phyloP scores from a whole-genome alignment of 108 stramenopile species.

The Fragilaria crotonensis region DNA sequence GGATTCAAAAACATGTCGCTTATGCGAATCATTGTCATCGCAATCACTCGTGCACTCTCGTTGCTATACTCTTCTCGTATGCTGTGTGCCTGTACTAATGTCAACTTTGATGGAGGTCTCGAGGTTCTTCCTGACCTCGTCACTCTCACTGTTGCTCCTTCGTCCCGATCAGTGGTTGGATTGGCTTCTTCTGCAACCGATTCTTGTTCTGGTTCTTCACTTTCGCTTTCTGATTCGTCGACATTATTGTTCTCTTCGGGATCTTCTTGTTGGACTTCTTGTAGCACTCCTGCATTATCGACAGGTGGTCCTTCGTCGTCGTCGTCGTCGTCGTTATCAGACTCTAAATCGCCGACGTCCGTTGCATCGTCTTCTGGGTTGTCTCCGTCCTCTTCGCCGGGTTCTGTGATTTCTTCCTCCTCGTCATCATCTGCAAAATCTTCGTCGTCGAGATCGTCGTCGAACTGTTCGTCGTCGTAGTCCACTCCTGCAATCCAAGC shows the following conservation, averaged over 20 bases:
- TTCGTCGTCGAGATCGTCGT: neutral
- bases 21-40: neutral
- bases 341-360: neutral
- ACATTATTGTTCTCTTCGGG: too few species aligned
- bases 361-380: neutral
- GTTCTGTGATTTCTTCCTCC: neutral
- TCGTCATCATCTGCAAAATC: neutral
- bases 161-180: neutral
- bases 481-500: slow-evolving; percentile 32
- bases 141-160: neutral
- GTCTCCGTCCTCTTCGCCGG: neutral
- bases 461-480: slow-evolving; percentile 3
- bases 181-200: too few species aligned
- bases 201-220: neutral
- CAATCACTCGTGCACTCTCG: neutral
- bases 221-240: neutral
- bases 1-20: neutral
- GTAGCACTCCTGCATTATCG: too few species aligned
- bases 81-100: neutral
- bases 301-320: too few species aligned
- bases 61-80: neutral
- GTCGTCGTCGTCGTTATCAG: slow-evolving; percentile 5
- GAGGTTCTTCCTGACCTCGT: neutral
- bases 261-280: too few species aligned
- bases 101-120: neutral